Base-by-base conservation (phyloP, 352 stramenopile genomes). In the Peronospora belbahrii region DNA sequence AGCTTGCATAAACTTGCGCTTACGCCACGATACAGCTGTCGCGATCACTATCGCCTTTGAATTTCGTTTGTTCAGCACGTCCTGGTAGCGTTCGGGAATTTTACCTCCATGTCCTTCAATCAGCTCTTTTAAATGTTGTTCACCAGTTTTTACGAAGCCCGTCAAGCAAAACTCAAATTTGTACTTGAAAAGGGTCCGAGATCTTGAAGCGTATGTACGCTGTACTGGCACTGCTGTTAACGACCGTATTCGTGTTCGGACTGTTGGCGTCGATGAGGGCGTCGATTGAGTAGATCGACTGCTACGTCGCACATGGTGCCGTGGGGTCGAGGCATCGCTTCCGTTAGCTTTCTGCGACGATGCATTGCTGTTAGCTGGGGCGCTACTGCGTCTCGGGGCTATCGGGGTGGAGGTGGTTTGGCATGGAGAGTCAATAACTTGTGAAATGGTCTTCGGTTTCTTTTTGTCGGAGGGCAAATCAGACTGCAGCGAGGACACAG, bases 1-100 rank as follows among this genome's bases (percentile, higher is more conserved):
- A 4, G 81, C 81, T 48, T 79, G 72, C 60, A 87, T 80, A 53
- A 88, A 87, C 63, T 92, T 92, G 28, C 73, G 66, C 19, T 88
- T 88, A 13, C 81, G 70, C 72, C 75, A 89, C 5, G 77, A 78
- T 13, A 85, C 63, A 2, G 77, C 67, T 0, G 75, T 92, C 8
- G 77, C 74, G 14, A 92, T 86, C 19, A 90, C 73, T 5, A 88
- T 70, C 0, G 67, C 71, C 42, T 85, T 86, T 0, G 32, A 11
- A 31, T 77, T 83, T 17, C 49, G 58, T 30, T 64, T 69, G 14
- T 67, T 61, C 3, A 85, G 25, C 7, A 82, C 41, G 42, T 85
- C 68, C 32, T 83, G 51, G 20, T 74, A 62, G 2, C 56, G 55
- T 11, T 80, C 65, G 6, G 46, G 49, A 8, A 90, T 57, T 45